phyloP scores from a whole-genome alignment of 768 basidiomycete genomes.

The Coprinopsis cinerea region DNA sequence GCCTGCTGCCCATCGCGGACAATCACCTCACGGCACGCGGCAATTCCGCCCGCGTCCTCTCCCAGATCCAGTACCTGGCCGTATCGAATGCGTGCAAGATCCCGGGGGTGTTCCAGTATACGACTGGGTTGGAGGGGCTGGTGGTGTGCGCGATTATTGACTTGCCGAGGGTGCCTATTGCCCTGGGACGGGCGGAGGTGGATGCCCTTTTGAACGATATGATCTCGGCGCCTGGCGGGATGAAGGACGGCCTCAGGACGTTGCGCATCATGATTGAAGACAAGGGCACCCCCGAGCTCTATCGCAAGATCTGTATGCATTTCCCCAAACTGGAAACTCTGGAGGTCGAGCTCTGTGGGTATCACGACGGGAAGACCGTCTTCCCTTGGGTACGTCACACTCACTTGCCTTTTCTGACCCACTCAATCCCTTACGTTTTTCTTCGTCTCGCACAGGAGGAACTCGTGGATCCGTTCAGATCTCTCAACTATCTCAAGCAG shows the following conservation, averaged over 20 bases:
- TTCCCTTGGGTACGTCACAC: slow-evolving; percentile 31
- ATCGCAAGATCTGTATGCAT: slow-evolving; percentile 23
- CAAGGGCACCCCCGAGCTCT: slow-evolving; percentile 28
- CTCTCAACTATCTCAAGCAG: slow-evolving; percentile 18
- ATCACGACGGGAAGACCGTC: slow-evolving; percentile 33
- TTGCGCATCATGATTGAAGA: slow-evolving; percentile 38
- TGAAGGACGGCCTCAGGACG: slow-evolving; percentile 19
- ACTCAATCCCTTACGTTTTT: background rate
- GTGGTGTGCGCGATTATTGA: slow-evolving; percentile 32
- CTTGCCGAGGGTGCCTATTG: slow-evolving; percentile 31
- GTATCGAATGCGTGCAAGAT: slow-evolving; percentile 33
- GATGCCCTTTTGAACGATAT: slow-evolving; percentile 28
- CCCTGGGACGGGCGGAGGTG: slow-evolving; percentile 26
- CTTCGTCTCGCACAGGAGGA: slow-evolving; percentile 21
- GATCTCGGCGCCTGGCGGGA: slow-evolving; percentile 1
- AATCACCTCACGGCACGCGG: slow-evolving; percentile 15
- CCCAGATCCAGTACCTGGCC: slow-evolving; percentile 29
- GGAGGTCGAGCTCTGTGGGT: slow-evolving; percentile 38
- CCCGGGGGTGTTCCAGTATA: slow-evolving; percentile 24
- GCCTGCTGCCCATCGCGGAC: slow-evolving; percentile 16
- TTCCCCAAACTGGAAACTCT: slow-evolving; percentile 32
- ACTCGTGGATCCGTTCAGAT: slow-evolving; percentile 27
- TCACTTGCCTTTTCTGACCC: background rate
- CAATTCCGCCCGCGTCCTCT: slow-evolving; percentile 20
- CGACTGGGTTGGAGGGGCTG: slow-evolving; percentile 26